Conservation (phyloP, 2,329 filamentous ascomycete species). For the Orbilia quercus region DNA sequence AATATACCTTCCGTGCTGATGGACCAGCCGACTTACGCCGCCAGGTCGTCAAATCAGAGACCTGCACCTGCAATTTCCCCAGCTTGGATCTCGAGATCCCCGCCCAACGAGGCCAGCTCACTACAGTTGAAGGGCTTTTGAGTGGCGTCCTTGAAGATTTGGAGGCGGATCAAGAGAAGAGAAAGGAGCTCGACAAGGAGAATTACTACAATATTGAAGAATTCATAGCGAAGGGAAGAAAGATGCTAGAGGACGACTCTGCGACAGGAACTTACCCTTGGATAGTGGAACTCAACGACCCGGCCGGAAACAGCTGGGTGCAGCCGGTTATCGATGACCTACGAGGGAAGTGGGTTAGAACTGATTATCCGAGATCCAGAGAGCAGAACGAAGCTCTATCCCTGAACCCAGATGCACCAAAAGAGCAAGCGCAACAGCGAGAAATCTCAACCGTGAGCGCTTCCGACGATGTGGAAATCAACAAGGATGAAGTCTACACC, state of each 20-base stretch:
- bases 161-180: constrained; percentile 80
- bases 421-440: constrained; percentile 62
- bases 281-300: constrained; percentile 86
- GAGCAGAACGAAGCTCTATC: constrained; percentile 90
- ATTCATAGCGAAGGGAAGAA: constrained; percentile 77
- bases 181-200: constrained; percentile 81
- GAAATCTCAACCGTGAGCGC: constrained; percentile 57
- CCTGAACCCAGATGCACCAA: constrained; percentile 68
- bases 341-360: constrained; percentile 87
- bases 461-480: constrained; percentile 70
- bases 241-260: constrained; percentile 75
- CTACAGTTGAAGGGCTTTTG: constrained; percentile 91
- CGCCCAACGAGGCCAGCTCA: constrained; percentile 86
- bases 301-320: constrained; percentile 96
- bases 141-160: constrained; percentile 82
- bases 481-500: constrained; percentile 90
- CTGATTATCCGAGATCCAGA: constrained; percentile 81
- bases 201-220: constrained; percentile 80
- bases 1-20: constrained; percentile 84
- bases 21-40: constrained; percentile 78
- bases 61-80: constrained; percentile 84
- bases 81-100: constrained; percentile 95
- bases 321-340: constrained; percentile 83
- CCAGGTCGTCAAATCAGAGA: constrained; percentile 92
- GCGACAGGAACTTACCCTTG: constrained; percentile 74